phyloP scores from a whole-genome alignment of 805 yeast genomes.

The Wilhelminamyces savonicus region DNA sequence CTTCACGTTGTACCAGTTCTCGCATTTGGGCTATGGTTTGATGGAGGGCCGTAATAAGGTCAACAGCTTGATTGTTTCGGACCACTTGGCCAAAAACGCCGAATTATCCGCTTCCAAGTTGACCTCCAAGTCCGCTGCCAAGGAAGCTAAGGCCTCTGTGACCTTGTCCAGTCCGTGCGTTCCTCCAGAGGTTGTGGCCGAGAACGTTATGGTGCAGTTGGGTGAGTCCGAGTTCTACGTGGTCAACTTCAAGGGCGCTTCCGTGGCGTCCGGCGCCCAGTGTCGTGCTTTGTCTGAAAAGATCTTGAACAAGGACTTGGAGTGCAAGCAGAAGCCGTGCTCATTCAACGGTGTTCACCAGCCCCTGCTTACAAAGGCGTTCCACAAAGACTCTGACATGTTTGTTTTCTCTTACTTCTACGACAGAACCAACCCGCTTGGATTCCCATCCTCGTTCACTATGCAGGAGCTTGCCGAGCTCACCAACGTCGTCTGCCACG shows the following conservation, averaged over 20 bases:
- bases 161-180: conserved; percentile 76
- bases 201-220: conserved; percentile 55
- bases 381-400: conserved; percentile 68
- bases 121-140: conserved; percentile 24
- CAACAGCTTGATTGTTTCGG: conserved; percentile 56
- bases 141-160: conserved; percentile 34
- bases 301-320: conserved; percentile 75
- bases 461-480: conserved; percentile 77
- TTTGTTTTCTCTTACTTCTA: conserved; percentile 91
- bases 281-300: conserved; percentile 82
- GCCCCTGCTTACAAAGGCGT: conserved; percentile 79
- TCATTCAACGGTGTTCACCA: conserved; percentile 97
- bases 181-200: conserved; percentile 67
- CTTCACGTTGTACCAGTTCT: conserved; percentile 82
- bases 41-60: conserved; percentile 89
- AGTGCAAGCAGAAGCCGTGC: conserved; percentile 75
- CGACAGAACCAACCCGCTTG: conserved; percentile 90
- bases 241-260: conserved; percentile 63
- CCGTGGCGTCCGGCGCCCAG: conserved; percentile 57
- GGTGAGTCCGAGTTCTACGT: conserved; percentile 37
- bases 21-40: conserved; percentile 93
- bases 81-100: conserved; percentile 30
- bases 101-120: conserved; percentile 16
- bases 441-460: conserved; percentile 89
- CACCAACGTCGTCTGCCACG: conserved; percentile 80